phyloP scores from a whole-genome alignment of 805 yeast genomes.

The Candida tammaniensis region DNA sequence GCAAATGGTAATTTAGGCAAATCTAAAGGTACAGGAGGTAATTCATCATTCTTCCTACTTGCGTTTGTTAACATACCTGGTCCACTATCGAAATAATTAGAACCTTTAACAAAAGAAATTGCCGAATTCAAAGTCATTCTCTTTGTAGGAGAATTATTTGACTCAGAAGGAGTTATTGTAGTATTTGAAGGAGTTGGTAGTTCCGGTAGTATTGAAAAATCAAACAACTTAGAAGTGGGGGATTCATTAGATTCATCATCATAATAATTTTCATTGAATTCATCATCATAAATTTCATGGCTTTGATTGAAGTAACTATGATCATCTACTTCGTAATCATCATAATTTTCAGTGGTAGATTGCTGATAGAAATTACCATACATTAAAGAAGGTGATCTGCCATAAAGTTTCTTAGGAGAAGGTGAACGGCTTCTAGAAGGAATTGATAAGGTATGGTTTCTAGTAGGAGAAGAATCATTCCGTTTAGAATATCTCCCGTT shows the following conservation, averaged over 20 bases:
- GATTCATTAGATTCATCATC: constrained; percentile 8
- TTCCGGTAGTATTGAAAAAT: constrained; percentile 28
- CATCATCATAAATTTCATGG: constrained; percentile 5
- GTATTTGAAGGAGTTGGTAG: constrained; percentile 18
- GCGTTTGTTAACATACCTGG: constrained; percentile 5
- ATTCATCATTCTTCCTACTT: constrained; percentile 18
- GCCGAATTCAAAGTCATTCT: constrained; percentile 21
- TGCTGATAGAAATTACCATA: constrained; percentile 4
- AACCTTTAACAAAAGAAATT: constrained; percentile 36
- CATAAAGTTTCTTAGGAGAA: constrained; percentile 25
- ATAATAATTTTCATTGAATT: not conserved
- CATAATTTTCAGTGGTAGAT: constrained; percentile 1
- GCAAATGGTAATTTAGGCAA: constrained; percentile 59
- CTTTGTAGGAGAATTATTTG: constrained; percentile 15
- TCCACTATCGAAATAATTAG: constrained; percentile 8
- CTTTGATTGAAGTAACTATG: constrained; percentile 2
- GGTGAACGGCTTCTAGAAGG: constrained; percentile 18
- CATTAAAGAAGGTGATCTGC: constrained; percentile 22
- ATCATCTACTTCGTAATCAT: constrained; percentile 7
- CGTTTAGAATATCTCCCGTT: constrained; percentile 2
- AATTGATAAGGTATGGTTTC: constrained; percentile 2
- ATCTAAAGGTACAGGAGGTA: constrained; percentile 46
- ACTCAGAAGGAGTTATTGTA: constrained; percentile 3
- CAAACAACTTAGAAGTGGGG: constrained; percentile 13
- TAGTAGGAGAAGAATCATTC: constrained; percentile 1